These are phyloP conservation scores for Suaeda aralocaspica DNA, from an alignment of 148 eudicot species.

Conservation along the genomic window DNA sequence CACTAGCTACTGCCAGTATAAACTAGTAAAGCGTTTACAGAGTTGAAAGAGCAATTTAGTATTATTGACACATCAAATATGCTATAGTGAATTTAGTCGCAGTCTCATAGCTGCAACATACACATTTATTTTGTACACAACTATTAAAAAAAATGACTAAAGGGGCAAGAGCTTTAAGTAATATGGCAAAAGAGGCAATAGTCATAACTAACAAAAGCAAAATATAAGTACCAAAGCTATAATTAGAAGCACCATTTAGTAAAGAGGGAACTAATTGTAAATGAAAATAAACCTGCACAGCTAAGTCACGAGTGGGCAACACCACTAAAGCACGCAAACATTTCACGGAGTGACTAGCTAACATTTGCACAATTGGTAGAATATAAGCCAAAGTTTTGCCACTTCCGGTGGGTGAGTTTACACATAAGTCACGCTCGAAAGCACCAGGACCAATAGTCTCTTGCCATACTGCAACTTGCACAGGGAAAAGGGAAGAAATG, in stretches of 20 bases:
- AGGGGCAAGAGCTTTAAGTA: not conserved
- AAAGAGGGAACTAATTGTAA: not conserved
- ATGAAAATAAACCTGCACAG: constrained; percentile 63
- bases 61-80: not conserved
- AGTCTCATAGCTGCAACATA: not conserved
- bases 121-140: not conserved
- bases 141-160: not conserved
- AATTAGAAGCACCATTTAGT: not conserved
- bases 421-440: constrained; percentile 81
- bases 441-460: constrained; percentile 96
- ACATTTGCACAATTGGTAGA: constrained; percentile 75
- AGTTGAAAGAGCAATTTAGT: not conserved
- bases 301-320: constrained; percentile 88
- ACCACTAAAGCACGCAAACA: constrained; percentile 89
- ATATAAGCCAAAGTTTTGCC: constrained; percentile 91
- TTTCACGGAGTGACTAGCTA: constrained; percentile 58
- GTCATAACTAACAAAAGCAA: not conserved
- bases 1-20: not conserved
- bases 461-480: constrained; percentile 94
- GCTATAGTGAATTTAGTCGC: too few species aligned
- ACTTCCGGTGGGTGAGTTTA: constrained; percentile 94
- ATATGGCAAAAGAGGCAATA: too few species aligned
- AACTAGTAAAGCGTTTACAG: not conserved
- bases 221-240: not conserved
- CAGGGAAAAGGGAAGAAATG: constrained; percentile 73